Conservation (phyloP, 345 rosid genomes). For the Bruguiera parviflora region DNA sequence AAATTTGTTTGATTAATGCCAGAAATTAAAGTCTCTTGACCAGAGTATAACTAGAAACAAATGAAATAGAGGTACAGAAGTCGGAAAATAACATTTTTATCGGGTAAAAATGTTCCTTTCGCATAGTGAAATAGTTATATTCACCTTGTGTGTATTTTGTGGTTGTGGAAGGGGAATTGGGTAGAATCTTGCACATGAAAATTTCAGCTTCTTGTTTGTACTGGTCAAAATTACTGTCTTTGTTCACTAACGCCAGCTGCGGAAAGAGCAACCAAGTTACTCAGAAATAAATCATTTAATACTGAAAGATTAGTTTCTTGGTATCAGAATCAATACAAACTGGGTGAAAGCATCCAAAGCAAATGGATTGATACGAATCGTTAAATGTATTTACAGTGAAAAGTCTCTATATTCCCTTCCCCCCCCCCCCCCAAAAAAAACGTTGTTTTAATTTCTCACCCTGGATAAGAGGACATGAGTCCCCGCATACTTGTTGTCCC, state of each 20-base stretch:
- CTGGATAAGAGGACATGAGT: slow-evolving; percentile 73
- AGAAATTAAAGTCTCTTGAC: background rate
- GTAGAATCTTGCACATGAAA: slow-evolving; percentile 85
- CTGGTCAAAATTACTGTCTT: slow-evolving; percentile 56
- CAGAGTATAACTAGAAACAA: too few relatives aligned
- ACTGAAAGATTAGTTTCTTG: too few relatives aligned
- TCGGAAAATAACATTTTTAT: too few relatives aligned
- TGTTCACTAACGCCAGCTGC: slow-evolving; percentile 59
- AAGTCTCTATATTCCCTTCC: too few relatives aligned
- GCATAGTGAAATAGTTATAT: background rate
- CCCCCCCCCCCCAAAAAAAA: too few relatives aligned
- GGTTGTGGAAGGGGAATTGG: slow-evolving; percentile 64
- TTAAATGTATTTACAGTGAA: background rate
- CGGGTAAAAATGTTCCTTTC: background rate
- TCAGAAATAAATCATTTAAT: too few relatives aligned
- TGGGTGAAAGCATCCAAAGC: background rate
- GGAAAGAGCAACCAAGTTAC: background rate
- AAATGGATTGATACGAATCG: background rate
- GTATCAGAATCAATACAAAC: background rate
- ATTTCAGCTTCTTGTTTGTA: slow-evolving; percentile 66
- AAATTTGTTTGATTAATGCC: background rate
- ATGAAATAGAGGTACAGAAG: too few relatives aligned
- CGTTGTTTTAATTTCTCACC: slow-evolving; percentile 28
- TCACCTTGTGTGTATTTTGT: slow-evolving; percentile 87
- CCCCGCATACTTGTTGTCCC: slow-evolving; percentile 95